Percentiles rank a stretch among this genome's conserved stretches.
phyloP scores from a whole-genome alignment of 768 basidiomycete genomes.

The Gautieria morchelliformis region DNA sequence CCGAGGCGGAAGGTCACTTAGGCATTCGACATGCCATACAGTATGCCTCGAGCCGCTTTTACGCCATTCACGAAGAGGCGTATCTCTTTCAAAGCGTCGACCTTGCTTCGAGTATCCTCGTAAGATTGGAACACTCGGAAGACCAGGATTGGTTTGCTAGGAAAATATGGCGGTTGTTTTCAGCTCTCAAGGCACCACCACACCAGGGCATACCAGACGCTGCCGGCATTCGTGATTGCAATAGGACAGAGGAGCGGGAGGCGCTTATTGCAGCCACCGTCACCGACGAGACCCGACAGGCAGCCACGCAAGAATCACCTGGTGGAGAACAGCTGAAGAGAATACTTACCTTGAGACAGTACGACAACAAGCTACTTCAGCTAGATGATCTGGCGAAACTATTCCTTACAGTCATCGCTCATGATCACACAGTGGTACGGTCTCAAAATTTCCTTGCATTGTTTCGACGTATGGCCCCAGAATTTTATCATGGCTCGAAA shows the following conservation, averaged over 20 bases:
- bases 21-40: conserved; percentile 61
- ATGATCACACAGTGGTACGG: conserved; percentile 55
- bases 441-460: conserved; percentile 62
- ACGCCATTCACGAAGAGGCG: conserved; percentile 59
- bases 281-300: conserved; percentile 60
- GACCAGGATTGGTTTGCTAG: conserved; percentile 45
- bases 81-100: conserved; percentile 71
- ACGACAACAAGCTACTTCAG: conserved; percentile 44
- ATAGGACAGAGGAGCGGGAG: conserved; percentile 57
- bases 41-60: conserved; percentile 63
- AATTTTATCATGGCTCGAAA: conserved; percentile 47
- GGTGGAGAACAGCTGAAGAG: conserved; percentile 24
- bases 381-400: conserved; percentile 62
- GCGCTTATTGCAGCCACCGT: conserved; percentile 55
- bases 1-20: conserved; percentile 44
- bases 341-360: conserved; percentile 46
- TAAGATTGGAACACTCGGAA: conserved; percentile 29
- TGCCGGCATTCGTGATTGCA: conserved; percentile 58
- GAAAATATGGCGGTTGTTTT: conserved; percentile 49
- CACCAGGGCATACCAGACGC: conserved; percentile 38
- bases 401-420: conserved; percentile 71
- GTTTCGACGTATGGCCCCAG: conserved; percentile 45
- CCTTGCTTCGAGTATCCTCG: conserved; percentile 44
- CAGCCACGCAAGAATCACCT: conserved; percentile 26
- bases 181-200: conserved; percentile 40